Evolutionary conservation across 139 green algal genomes (phyloP).

Genomic region (Picochlorum sp.): DNA sequence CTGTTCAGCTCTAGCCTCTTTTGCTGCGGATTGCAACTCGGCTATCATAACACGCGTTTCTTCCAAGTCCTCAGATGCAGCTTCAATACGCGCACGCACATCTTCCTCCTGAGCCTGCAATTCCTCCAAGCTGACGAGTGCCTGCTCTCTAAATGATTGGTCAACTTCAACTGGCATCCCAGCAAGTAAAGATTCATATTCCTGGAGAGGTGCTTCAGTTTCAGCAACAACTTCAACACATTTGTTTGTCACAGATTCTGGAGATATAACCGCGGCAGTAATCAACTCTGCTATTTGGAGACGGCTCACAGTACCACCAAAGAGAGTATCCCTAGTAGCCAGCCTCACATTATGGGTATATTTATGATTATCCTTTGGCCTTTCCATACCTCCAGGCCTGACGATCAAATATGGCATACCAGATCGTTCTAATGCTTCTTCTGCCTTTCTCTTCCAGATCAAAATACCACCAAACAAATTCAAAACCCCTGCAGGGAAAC

Average conservation of each 20-base stretch:
- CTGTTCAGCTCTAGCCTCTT: conserved; percentile 10
- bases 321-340: conserved; percentile 49
- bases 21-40: conserved; percentile 2
- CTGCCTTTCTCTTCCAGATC: conserved; percentile 71
- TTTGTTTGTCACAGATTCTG: conserved; percentile 72
- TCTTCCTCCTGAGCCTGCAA: neutral
- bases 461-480: conserved; percentile 88
- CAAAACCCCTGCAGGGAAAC: conserved; percentile 57
- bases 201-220: conserved; percentile 28
- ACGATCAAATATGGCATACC: conserved; percentile 85
- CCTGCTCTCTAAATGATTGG: conserved; percentile 9
- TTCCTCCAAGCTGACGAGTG: conserved; percentile 18
- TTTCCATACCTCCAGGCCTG: conserved; percentile 84
- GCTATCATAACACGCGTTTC: conserved; percentile 9
- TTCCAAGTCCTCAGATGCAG: conserved; percentile 24
- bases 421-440: conserved; percentile 67
- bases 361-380: conserved; percentile 80
- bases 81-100: conserved; percentile 8
- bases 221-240: conserved; percentile 73
- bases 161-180: neutral
- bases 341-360: conserved; percentile 78
- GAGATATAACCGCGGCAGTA: conserved; percentile 35
- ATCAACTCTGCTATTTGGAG: conserved; percentile 86
- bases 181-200: conserved; percentile 41
- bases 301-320: conserved; percentile 75